Conservation (phyloP, 192 early-diverging fungal species). For the Radiomyces spectabilis region DNA sequence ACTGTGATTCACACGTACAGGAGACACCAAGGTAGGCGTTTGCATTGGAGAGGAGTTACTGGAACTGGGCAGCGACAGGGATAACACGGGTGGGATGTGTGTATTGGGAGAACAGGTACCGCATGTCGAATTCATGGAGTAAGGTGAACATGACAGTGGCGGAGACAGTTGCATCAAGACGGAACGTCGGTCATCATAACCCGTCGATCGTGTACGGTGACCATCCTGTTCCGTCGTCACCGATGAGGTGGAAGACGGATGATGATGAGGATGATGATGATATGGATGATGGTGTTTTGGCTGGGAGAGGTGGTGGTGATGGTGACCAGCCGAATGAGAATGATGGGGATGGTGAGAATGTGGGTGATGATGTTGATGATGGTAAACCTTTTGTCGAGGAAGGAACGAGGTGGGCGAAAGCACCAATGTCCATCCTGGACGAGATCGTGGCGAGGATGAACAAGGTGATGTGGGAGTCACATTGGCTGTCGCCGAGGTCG, state of each 20-base stretch:
- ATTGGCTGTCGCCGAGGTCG: background rate
- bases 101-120: background rate
- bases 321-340: background rate
- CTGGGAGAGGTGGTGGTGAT: too few relatives aligned
- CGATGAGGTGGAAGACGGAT: too few relatives aligned
- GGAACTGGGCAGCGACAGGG: constrained; percentile 13
- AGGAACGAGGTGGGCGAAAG: background rate
- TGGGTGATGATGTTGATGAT: background rate
- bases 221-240: too few relatives aligned
- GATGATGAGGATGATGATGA: too few relatives aligned
- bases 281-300: too few relatives aligned
- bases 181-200: too few relatives aligned
- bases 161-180: too few relatives aligned
- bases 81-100: constrained; percentile 9
- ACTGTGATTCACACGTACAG: too few relatives aligned
- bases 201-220: too few relatives aligned
- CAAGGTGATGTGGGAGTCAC: background rate
- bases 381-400: too few relatives aligned
- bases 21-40: constrained; percentile 20
- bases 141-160: background rate
- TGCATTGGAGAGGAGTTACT: constrained; percentile 21
- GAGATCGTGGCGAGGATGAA: background rate
- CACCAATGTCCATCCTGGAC: background rate
- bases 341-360: background rate
- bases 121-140: background rate